phyloP scores from a whole-genome alignment of 1,139 yeast genomes.

The Geotrichum europaeum region DNA sequence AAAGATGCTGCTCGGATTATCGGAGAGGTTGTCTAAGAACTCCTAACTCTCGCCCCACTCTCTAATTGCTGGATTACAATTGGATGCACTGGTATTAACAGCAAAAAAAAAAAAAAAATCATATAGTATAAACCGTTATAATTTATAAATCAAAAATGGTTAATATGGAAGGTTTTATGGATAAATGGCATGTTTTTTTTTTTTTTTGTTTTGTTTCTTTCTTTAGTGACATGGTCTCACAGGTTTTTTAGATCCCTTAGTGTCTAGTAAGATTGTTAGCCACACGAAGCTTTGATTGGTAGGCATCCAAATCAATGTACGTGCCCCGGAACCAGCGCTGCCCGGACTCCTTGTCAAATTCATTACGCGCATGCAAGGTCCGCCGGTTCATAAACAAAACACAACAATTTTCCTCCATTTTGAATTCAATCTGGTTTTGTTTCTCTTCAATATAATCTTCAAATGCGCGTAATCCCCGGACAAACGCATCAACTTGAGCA shows the following conservation, averaged over 20 bases:
- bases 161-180: no score
- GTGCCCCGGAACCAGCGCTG: constrained; percentile 74
- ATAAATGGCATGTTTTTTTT: no score
- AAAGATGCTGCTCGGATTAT: constrained; percentile 83
- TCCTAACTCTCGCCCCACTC: neutral
- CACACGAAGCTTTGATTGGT: constrained; percentile 54
- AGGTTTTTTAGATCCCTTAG: neutral
- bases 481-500: constrained; percentile 44
- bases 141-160: no score
- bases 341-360: constrained; percentile 50
- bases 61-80: neutral
- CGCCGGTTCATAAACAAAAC: constrained; percentile 71
- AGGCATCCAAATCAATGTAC: constrained; percentile 69
- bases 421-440: constrained; percentile 50
- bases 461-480: constrained; percentile 54
- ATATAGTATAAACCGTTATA: no score
- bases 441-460: constrained; percentile 55
- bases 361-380: constrained; percentile 61
- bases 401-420: constrained; percentile 57
- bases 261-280: constrained; percentile 8
- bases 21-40: constrained; percentile 67
- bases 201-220: no score
- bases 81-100: neutral
- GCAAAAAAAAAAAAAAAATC: neutral
- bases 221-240: no score